These are phyloP conservation scores for Chlamydomonas sphaeroides DNA, from an alignment of 139 green algal genomes.

Conservation along the genomic window DNA sequence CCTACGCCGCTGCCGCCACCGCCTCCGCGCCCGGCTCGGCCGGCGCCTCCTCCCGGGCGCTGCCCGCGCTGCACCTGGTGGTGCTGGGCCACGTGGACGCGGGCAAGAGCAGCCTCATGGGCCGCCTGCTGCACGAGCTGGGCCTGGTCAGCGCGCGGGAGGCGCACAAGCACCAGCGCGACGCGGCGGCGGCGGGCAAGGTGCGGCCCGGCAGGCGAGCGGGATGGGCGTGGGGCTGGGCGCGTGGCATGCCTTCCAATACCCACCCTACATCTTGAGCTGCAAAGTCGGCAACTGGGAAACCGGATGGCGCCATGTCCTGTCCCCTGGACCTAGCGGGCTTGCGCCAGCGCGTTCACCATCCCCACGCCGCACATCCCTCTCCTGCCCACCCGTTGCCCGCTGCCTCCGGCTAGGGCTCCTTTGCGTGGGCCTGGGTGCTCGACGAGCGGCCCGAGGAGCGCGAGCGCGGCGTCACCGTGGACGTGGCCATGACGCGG, in stretches of 20 bases:
- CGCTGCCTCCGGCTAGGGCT: no score
- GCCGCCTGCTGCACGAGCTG: slow-evolving; percentile 88
- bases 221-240: no score
- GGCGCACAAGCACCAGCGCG: slow-evolving; percentile 80
- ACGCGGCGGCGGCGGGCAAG: slow-evolving; percentile 85
- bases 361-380: no score
- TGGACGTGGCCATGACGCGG: slow-evolving; percentile 87
- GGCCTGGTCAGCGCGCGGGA: slow-evolving; percentile 69
- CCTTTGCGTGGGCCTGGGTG: slow-evolving; percentile 97
- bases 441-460: slow-evolving; percentile 95
- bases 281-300: no score
- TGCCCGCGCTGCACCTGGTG: slow-evolving; percentile 78
- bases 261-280: no score
- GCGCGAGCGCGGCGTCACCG: slow-evolving; percentile 90
- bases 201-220: slow-evolving; percentile 20
- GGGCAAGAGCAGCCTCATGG: slow-evolving; percentile 97
- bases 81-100: slow-evolving; percentile 97
- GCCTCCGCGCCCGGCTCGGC: background rate
- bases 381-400: no score
- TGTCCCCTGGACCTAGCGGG: no score
- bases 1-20: background rate
- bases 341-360: no score
- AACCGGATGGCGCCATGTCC: no score
- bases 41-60: background rate
- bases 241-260: no score